These are phyloP conservation scores for Ambrosiella cleistominuta DNA, from an alignment of 2,329 filamentous ascomycete species.

Conservation along the genomic window DNA sequence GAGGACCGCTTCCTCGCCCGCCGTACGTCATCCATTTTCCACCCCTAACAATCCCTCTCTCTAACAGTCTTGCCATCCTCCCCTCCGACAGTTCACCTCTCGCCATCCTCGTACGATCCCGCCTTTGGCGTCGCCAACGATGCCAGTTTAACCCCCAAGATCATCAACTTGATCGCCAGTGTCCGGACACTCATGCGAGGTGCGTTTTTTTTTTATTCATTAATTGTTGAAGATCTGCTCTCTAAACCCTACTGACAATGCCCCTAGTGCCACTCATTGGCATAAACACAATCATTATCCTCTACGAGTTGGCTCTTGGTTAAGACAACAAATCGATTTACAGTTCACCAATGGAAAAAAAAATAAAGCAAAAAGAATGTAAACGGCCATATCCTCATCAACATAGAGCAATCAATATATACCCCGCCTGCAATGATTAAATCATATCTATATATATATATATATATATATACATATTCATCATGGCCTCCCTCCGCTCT, in stretches of 20 bases:
- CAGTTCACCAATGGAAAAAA: neutral
- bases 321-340: conserved; percentile 23
- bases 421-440: no score
- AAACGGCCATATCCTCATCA: neutral
- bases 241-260: neutral
- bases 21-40: conserved; percentile 24
- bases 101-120: conserved; percentile 48
- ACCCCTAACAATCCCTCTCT: neutral
- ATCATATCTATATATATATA: no score
- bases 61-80: neutral
- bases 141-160: conserved; percentile 66
- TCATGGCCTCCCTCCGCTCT: no score
- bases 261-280: conserved; percentile 64
- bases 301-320: conserved; percentile 64
- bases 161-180: conserved; percentile 78
- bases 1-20: conserved; percentile 80
- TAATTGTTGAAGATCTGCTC: neutral
- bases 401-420: no score
- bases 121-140: conserved; percentile 60
- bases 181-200: conserved; percentile 86
- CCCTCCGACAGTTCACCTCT: conserved; percentile 50
- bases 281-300: conserved; percentile 65
- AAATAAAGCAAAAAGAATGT: neutral
- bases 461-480: no score
- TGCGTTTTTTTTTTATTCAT: conserved; percentile 22